phyloP scores from a whole-genome alignment of 805 yeast species.

The Cyberlindnera petersonii region DNA sequence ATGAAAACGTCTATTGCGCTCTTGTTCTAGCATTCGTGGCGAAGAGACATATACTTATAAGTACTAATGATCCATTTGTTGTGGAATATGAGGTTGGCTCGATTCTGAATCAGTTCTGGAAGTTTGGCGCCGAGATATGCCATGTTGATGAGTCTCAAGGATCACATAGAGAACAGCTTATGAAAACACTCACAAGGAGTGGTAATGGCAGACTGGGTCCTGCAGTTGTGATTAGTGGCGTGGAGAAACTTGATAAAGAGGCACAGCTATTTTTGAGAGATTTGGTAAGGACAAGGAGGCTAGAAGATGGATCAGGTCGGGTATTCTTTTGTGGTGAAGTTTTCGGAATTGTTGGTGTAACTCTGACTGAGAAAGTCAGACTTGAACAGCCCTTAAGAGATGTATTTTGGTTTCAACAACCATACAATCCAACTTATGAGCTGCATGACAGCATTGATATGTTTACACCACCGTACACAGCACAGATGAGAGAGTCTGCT shows the following conservation, averaged over 20 bases:
- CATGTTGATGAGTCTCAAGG: conserved; percentile 10
- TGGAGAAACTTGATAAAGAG: conserved; percentile 10
- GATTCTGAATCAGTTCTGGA: conserved; percentile 14
- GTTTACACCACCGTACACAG: not conserved
- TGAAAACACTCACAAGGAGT: not conserved
- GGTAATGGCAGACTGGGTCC: not conserved
- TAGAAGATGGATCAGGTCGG: not conserved
- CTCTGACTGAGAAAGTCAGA: not conserved
- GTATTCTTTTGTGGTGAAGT: conserved; percentile 7
- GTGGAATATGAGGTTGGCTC: conserved; percentile 20
- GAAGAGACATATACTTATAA: conserved; percentile 26
- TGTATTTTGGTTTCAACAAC: conserved; percentile 32
- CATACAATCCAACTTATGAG: conserved; percentile 19
- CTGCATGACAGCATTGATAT: conserved; percentile 1
- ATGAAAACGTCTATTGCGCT: conserved; percentile 17
- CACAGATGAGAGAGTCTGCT: not conserved
- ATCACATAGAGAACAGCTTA: not conserved
- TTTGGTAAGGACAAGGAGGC: conserved; percentile 4
- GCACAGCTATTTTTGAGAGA: conserved; percentile 6
- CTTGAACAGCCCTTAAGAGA: conserved; percentile 20
- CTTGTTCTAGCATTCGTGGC: conserved; percentile 22
- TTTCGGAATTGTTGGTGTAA: conserved; percentile 22
- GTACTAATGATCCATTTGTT: conserved; percentile 17
- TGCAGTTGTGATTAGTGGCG: conserved; percentile 11
- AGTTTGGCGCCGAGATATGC: conserved; percentile 2